These are phyloP conservation scores for Saccharomycopsis sp. DNA, from an alignment of 805 yeast species.

Conservation along the genomic window DNA sequence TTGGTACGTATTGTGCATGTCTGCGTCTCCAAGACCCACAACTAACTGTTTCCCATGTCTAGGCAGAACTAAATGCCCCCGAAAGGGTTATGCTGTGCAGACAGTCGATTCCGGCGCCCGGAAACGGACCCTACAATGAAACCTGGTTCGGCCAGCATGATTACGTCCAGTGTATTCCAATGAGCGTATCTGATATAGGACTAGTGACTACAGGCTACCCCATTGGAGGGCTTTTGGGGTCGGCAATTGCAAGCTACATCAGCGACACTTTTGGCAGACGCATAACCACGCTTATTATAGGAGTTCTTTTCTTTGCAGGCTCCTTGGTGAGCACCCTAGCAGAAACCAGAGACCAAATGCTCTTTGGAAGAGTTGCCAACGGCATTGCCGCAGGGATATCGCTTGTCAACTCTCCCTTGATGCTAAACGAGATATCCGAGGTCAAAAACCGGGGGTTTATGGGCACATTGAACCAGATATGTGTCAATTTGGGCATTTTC, in stretches of 20 bases:
- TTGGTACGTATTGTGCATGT: conserved; percentile 50
- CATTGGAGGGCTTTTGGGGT: conserved; percentile 8
- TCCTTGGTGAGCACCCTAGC: conserved; percentile 6
- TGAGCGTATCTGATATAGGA: not conserved
- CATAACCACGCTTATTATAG: not conserved
- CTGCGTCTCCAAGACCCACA: no score
- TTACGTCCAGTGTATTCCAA: not conserved
- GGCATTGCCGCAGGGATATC: conserved; percentile 88
- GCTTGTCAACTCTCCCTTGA: conserved; percentile 78
- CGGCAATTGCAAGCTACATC: conserved; percentile 3
- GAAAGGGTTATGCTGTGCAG: conserved; percentile 59
- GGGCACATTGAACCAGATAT: conserved; percentile 89
- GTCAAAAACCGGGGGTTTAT: conserved; percentile 58
- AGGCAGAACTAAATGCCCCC: conserved; percentile 88
- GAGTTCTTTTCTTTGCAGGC: not conserved
- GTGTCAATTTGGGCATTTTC: conserved; percentile 77
- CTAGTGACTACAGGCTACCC: conserved; percentile 3
- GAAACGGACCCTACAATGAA: not conserved
- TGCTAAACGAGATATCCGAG: conserved; percentile 75
- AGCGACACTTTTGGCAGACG: conserved; percentile 2
- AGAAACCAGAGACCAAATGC: not conserved
- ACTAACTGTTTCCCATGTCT: not conserved
- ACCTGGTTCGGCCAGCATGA: conserved; percentile 6
- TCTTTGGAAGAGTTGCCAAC: conserved; percentile 64
- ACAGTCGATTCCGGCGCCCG: conserved; percentile 22